Conservation (phyloP, 2,329 filamentous ascomycete genomes). For the Aspergillus fumigatus region DNA sequence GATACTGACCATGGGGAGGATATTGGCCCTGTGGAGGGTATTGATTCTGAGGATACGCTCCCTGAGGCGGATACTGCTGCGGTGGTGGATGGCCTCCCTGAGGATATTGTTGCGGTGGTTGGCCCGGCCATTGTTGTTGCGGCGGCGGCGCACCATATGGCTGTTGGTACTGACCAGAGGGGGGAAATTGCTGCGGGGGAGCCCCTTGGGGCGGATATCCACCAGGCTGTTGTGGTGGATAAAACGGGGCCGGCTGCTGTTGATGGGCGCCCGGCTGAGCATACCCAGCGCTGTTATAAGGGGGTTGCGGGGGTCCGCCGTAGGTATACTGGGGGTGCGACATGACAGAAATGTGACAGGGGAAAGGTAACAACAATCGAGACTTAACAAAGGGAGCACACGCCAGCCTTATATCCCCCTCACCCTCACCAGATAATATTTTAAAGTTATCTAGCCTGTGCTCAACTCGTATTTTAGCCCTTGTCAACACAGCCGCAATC, state of each 20-base stretch:
- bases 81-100: neutral
- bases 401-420: neutral
- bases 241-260: neutral
- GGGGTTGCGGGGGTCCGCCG: neutral
- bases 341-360: neutral
- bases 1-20: constrained; percentile 5
- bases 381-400: neutral
- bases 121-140: constrained; percentile 1
- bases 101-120: constrained; percentile 3
- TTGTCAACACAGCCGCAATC: neutral
- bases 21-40: neutral
- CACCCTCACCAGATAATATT: too few relatives aligned
- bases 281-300: neutral
- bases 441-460: too few relatives aligned
- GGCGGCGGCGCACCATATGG: constrained; percentile 4
- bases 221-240: neutral
- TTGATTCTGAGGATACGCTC: neutral
- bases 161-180: constrained; percentile 1
- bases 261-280: neutral
- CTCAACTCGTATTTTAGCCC: too few relatives aligned
- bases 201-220: neutral
- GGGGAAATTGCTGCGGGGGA: constrained; percentile 3
- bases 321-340: neutral
- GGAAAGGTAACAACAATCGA: neutral
- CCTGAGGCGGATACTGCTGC: neutral